Evolutionary conservation across 1,139 yeast genomes (phyloP).

Genomic region (Blastobotrys elegans): DNA sequence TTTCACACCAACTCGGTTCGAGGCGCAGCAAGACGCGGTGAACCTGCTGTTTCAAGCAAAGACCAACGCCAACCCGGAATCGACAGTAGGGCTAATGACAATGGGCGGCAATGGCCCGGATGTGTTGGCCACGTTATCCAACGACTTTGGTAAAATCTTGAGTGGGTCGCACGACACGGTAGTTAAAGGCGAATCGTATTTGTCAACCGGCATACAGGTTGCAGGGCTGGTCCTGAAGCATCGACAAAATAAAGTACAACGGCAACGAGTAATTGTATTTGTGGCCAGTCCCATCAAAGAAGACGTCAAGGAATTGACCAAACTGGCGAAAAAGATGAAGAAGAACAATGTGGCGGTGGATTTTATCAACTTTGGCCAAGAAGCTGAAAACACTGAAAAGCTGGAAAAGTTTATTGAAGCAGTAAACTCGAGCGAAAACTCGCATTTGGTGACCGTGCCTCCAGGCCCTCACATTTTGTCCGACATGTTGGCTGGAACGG

Average conservation of each 20-base stretch:
- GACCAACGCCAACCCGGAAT: constrained; percentile 86
- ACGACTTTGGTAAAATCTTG: constrained; percentile 80
- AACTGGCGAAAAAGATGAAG: constrained; percentile 87
- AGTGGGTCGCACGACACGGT: constrained; percentile 84
- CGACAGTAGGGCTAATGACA: constrained; percentile 84
- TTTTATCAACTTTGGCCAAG: constrained; percentile 89
- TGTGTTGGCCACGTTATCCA: constrained; percentile 81
- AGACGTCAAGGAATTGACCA: constrained; percentile 66
- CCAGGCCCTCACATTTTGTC: constrained; percentile 81
- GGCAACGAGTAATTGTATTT: constrained; percentile 83
- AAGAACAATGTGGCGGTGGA: constrained; percentile 91
- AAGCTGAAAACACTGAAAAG: constrained; percentile 66
- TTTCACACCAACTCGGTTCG: constrained; percentile 81
- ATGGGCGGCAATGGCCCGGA: constrained; percentile 82
- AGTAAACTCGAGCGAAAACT: constrained; percentile 69
- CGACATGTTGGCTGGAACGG: constrained; percentile 66
- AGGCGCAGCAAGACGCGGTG: constrained; percentile 91
- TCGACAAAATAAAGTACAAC: constrained; percentile 90
- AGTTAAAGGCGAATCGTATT: constrained; percentile 63
- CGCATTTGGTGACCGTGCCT: constrained; percentile 81
- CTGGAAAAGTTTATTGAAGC: constrained; percentile 76
- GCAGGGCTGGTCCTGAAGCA: constrained; percentile 96
- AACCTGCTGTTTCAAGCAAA: constrained; percentile 83
- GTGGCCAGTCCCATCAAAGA: constrained; percentile 84
- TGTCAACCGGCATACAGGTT: constrained; percentile 85